These are phyloP conservation scores for Neostapfia colusana DNA, from an alignment of 176 grass and related monocot species.

Conservation along the genomic window DNA sequence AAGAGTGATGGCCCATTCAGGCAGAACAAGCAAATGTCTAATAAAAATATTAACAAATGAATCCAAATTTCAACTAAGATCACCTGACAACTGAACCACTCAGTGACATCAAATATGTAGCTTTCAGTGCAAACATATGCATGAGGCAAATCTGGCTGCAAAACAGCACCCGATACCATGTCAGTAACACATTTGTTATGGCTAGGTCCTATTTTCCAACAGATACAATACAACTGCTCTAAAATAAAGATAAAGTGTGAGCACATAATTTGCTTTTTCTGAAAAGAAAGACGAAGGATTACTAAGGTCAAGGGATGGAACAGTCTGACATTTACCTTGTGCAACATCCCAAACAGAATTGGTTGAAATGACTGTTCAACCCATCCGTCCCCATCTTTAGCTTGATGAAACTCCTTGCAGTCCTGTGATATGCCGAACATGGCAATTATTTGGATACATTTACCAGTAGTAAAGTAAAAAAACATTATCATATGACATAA, in stretches of 20 bases:
- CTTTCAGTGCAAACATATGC: conserved; percentile 89
- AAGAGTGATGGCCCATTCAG: neutral
- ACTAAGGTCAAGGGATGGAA: conserved; percentile 7
- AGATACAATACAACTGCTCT: neutral
- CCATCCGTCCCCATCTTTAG: conserved; percentile 99
- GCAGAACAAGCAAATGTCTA: conserved; percentile 20
- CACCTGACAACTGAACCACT: conserved; percentile 98
- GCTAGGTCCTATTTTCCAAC: neutral
- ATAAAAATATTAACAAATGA: conserved; percentile 24
- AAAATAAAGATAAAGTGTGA: neutral
- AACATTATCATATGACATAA: conserved; percentile 1
- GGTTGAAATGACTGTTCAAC: conserved; percentile 92
- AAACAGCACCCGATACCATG: conserved; percentile 35
- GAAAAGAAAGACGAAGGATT: conserved; percentile 20
- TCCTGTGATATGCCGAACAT: conserved; percentile 51
- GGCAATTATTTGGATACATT: neutral
- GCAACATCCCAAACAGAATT: conserved; percentile 76
- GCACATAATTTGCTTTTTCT: neutral
- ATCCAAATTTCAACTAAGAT: conserved; percentile 22
- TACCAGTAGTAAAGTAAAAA: conserved; percentile 8
- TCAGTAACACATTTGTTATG: conserved; percentile 38
- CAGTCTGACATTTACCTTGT: conserved; percentile 59
- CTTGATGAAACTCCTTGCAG: conserved; percentile 97
- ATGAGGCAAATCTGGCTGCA: conserved; percentile 76
- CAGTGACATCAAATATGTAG: conserved; percentile 92